Conservation (phyloP, 2,329 filamentous ascomycete genomes). For the Arachnomyces sp. region DNA sequence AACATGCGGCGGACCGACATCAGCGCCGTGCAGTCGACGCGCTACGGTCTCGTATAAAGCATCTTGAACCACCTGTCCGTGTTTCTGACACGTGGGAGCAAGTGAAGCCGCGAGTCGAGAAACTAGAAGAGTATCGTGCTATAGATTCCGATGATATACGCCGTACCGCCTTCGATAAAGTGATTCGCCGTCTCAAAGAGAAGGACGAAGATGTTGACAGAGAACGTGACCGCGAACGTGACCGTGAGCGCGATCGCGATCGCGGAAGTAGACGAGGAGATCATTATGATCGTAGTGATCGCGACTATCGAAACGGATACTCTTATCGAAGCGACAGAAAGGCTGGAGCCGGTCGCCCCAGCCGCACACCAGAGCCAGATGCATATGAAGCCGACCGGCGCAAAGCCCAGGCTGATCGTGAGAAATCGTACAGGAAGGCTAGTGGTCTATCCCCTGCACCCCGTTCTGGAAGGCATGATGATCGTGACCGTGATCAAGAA, state of each 20-base stretch:
- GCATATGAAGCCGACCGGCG: conserved; percentile 92
- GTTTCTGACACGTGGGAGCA: conserved; percentile 80
- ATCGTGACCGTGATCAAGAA: conserved; percentile 30
- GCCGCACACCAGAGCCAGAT: conserved; percentile 85
- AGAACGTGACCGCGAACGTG: conserved; percentile 56
- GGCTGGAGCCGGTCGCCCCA: conserved; percentile 50
- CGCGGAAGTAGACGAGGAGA: conserved; percentile 10
- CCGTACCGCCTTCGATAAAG: conserved; percentile 80
- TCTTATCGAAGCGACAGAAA: conserved; percentile 33
- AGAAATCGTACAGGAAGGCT: conserved; percentile 84
- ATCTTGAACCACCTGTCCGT: conserved; percentile 74
- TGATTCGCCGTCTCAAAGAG: conserved; percentile 81
- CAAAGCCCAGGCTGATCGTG: conserved; percentile 86
- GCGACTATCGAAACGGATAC: conserved; percentile 48
- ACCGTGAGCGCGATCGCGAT: conserved; percentile 41
- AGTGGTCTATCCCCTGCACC: conserved; percentile 51
- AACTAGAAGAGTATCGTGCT: conserved; percentile 75
- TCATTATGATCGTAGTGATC: conserved; percentile 41
- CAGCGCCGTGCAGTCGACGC: conserved; percentile 79
- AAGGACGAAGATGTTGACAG: conserved; percentile 65
- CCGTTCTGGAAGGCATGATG: conserved; percentile 26
- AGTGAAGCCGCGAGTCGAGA: conserved; percentile 70
- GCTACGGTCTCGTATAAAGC: conserved; percentile 79
- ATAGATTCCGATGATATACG: conserved; percentile 77
- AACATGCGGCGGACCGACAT: conserved; percentile 70